Conservation (phyloP, 108 stramenopile genomes). For the Pseudonitzschia multiseries region DNA sequence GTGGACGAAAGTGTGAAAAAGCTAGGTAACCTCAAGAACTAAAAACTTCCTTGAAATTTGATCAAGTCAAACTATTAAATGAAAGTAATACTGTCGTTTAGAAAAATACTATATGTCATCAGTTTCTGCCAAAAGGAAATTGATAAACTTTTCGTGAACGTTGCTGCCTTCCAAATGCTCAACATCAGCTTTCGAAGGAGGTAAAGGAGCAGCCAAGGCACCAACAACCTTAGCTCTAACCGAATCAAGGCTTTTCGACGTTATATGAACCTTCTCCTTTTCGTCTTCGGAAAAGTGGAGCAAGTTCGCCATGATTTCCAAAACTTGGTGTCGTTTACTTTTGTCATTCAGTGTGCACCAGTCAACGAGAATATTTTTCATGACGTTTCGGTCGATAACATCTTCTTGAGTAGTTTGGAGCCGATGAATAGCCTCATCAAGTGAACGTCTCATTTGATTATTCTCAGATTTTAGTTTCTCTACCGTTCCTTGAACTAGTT, state of each 20-base stretch:
- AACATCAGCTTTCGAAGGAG: constrained; percentile 68
- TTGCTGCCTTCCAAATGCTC: constrained; percentile 81
- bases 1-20: constrained; percentile 83
- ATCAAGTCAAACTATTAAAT: not conserved
- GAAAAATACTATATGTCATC: constrained; percentile 53
- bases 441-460: constrained; percentile 67
- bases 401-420: constrained; percentile 90
- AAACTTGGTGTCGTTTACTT: constrained; percentile 68
- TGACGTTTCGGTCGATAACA: constrained; percentile 81
- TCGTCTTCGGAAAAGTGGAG: constrained; percentile 88
- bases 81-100: not conserved
- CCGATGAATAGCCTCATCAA: constrained; percentile 86
- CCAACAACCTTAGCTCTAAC: constrained; percentile 51
- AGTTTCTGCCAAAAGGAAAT: constrained; percentile 83
- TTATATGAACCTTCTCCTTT: constrained; percentile 70
- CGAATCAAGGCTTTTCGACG: constrained; percentile 38
- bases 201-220: constrained; percentile 72
- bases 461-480: constrained; percentile 71
- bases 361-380: constrained; percentile 89
- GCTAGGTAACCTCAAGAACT: constrained; percentile 35
- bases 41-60: not conserved
- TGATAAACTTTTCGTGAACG: constrained; percentile 85
- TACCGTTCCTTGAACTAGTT: constrained; percentile 43
- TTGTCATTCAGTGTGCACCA: constrained; percentile 73
- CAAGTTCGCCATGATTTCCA: constrained; percentile 81